Conservation (phyloP, 2,329 filamentous ascomycete genomes). For the Chaetomiaceae sp. region DNA sequence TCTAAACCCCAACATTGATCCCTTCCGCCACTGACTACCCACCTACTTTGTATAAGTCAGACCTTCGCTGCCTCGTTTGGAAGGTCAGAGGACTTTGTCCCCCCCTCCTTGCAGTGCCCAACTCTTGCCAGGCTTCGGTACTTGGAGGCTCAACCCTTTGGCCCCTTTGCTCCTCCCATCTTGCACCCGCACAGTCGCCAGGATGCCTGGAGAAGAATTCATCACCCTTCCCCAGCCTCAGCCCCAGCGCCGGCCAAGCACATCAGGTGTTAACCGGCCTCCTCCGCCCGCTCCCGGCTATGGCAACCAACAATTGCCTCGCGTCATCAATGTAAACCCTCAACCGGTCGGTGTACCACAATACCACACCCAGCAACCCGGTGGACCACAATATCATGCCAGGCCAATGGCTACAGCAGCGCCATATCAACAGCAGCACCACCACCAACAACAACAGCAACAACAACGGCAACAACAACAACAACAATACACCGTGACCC, state of each 20-base stretch:
- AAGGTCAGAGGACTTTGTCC: too few species aligned
- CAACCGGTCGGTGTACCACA: slow-evolving; percentile 1
- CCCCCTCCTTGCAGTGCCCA: too few species aligned
- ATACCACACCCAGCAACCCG: not conserved
- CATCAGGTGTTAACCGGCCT: not conserved
- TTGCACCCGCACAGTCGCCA: not conserved
- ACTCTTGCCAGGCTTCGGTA: not conserved
- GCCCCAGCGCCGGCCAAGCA: slow-evolving; percentile 2
- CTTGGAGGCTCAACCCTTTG: not conserved
- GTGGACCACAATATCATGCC: not conserved
- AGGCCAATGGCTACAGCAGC: not conserved
- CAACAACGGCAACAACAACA: slow-evolving; percentile 1
- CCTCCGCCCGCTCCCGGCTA: not conserved
- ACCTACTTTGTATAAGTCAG: too few species aligned
- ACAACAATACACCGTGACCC: slow-evolving; percentile 7
- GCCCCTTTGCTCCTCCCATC: not conserved
- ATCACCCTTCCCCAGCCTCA: slow-evolving; percentile 12
- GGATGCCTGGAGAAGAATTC: slow-evolving; percentile 13
- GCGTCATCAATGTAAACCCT: not conserved
- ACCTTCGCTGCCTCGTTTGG: too few species aligned
- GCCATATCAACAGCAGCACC: not conserved
- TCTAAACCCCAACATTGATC: not conserved
- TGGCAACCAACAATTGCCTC: slow-evolving; percentile 2
- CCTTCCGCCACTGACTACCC: not conserved
- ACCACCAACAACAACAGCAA: slow-evolving; percentile 3